These are phyloP conservation scores for Pleurotus platypus DNA, from an alignment of 768 basidiomycete genomes.

Conservation along the genomic window DNA sequence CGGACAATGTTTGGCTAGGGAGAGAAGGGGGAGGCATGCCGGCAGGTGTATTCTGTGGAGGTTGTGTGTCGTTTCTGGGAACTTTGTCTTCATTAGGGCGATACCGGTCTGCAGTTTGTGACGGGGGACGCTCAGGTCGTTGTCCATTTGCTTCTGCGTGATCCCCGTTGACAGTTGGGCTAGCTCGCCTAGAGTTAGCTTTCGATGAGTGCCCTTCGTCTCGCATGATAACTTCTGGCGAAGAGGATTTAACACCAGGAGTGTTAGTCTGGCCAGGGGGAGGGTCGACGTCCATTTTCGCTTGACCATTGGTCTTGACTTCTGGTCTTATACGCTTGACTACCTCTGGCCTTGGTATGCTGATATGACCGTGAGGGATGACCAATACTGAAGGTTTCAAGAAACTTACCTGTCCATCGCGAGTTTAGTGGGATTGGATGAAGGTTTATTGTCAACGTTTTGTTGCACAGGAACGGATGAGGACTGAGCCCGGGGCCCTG, in stretches of 20 bases:
- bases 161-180: conserved; percentile 3
- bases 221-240: not conserved
- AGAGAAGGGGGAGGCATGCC: conserved; percentile 74
- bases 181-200: not conserved
- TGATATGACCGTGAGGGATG: conserved; percentile 21
- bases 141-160: not conserved
- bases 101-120: conserved; percentile 9
- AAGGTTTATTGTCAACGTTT: conserved; percentile 19
- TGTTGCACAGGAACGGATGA: conserved; percentile 45
- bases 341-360: conserved; percentile 77
- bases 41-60: conserved; percentile 15
- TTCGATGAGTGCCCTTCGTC: not conserved
- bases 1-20: conserved; percentile 76
- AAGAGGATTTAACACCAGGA: not conserved
- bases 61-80: conserved; percentile 31
- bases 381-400: not conserved
- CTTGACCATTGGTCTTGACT: conserved; percentile 29
- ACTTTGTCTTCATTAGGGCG: conserved; percentile 38
- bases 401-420: conserved; percentile 61
- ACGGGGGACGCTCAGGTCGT: not conserved
- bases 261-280: conserved; percentile 11
- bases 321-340: conserved; percentile 58
- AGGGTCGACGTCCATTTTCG: conserved; percentile 20
- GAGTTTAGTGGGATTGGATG: conserved; percentile 43
- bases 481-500: conserved; percentile 17